Evolutionary conservation across 164 flowering plant genomes (phyloP).

Genomic region (Liriodendron chinense): DNA sequence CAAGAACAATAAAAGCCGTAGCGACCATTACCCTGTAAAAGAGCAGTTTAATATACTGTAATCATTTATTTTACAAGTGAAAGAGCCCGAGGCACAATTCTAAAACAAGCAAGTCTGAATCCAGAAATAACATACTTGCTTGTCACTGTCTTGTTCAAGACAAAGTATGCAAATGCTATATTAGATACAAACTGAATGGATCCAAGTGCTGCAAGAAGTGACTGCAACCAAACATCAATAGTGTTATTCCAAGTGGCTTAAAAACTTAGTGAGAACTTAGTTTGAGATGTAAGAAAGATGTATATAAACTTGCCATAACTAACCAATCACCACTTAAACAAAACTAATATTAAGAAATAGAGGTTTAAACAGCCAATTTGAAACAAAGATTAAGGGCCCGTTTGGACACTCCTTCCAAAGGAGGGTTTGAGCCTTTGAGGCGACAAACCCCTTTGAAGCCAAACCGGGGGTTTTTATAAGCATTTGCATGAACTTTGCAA

Average conservation of each 20-base stretch:
- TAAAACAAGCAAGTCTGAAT: constrained; percentile 6
- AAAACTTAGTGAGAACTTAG: neutral
- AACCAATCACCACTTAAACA: no score
- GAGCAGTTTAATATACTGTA: neutral
- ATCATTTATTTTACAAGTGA: neutral
- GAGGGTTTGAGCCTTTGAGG: no score
- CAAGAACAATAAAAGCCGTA: constrained; percentile 89
- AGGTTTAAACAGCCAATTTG: no score
- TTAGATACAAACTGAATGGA: constrained; percentile 93
- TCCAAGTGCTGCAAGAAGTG: constrained; percentile 97
- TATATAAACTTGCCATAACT: no score
- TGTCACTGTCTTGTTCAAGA: constrained; percentile 76
- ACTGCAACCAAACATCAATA: constrained; percentile 42
- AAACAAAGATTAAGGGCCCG: no score
- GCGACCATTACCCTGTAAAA: constrained; percentile 79
- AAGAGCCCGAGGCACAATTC: neutral
- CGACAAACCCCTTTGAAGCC: no score
- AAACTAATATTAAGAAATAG: no score
- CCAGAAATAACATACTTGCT: constrained; percentile 59
- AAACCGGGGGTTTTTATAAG: no score
- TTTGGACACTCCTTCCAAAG: no score
- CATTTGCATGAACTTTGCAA: no score
- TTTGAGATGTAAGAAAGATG: no score
- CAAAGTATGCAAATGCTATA: constrained; percentile 92
- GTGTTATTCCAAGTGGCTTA: neutral